Base-by-base conservation (phyloP, 441 rosid species). In the Adansonia grandidieri region DNA sequence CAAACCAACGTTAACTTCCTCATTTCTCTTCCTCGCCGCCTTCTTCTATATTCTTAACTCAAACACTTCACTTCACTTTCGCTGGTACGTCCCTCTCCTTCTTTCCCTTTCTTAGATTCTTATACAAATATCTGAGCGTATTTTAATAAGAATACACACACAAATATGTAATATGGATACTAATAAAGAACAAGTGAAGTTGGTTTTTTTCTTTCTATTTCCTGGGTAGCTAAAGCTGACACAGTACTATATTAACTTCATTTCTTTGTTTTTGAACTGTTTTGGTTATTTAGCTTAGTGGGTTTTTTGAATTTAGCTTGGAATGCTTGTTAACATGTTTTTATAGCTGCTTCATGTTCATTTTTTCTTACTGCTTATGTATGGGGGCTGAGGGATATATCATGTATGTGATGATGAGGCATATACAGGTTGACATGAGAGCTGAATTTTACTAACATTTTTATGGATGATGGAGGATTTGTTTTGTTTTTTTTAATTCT, bases 11-110 rank as follows among this genome's bases (percentile, higher is more conserved):
- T 56, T 81, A 77, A 79, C 80, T 69, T 54, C 56, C 15, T 53
- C 56, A 66, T 60, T 74, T 68, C 77, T 53, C 77, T 71, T 80
- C 79, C 65, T 73, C 86, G 81, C 78, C 81, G 78, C 80, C 76
- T 73, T 57, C 71, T 37, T 68, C 57, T 22, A 71, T 70, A 3
- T 32, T 71, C 37, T 74, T 3, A 22, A 60, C 65, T 19, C 28
- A 47, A 15, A 69, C 73, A n/a, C 58, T 69, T 61, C 83, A 8
- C 68, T 80, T 51, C 40, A 32, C 40, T 32, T 32, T 82, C 79
- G 78, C 79, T 81, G 87, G 63, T 77, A 69, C 45, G 47, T 71
- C 67, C 77, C 54, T 47, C 47, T 51, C 53, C 42, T 71, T 62
- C 32, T 19, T 28, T 50, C 44, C 11, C 60, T 61, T 32, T 37